Evolutionary conservation across 2,329 filamentous ascomycete species (phyloP), one percentile per base, ranked within the genome.

Genomic region (Cladophialophora chaetospira): DNA sequence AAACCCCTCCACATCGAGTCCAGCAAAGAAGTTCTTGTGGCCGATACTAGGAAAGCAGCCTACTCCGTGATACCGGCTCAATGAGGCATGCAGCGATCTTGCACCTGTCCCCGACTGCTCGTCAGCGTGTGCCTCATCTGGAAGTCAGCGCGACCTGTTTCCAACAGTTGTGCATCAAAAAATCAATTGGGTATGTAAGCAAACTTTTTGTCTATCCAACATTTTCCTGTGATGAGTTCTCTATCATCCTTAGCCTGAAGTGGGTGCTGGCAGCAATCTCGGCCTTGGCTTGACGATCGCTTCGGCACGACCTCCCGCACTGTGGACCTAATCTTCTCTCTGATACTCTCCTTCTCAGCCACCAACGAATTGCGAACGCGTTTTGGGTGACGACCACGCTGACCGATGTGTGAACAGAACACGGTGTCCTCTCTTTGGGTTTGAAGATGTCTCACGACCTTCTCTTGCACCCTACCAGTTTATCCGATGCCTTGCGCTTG

Each of bases 161-260:
- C n/a, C 11, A 45, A 10, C 17, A 36, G 29, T 10, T 17, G 31
- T 5, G n/a, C n/a, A n/a, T 52, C 13, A 33, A 19, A 19, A 25
- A 25, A 19, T 33, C 21, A 25, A 44, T 25, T 36, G 15, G 26
- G 43, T 44, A 56, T 56, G 56, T 57, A 52, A 52, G 33, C 31
- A 25, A 51, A 44, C 36, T 42, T 28, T 49, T 56, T 54, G 19
- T 48, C 43, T 50, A 36, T 56, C 38, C 53, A 25, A 25, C 23
- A 54, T 31, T 19, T 23, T 43, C 66, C 69, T 65, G 68, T 88
- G 93, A 91, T 95, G 93, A 91, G 94, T 91, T 79, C 82, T 82
- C 91, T 88, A 89, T 95, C 91, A 95, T 96, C 91, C 91, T 95
- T 95, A 95, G 89, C 80, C 91, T 82, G 86, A 95, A 75, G 73